phyloP scores from a whole-genome alignment of 768 basidiomycete species.

The Myochromella boudieri region DNA sequence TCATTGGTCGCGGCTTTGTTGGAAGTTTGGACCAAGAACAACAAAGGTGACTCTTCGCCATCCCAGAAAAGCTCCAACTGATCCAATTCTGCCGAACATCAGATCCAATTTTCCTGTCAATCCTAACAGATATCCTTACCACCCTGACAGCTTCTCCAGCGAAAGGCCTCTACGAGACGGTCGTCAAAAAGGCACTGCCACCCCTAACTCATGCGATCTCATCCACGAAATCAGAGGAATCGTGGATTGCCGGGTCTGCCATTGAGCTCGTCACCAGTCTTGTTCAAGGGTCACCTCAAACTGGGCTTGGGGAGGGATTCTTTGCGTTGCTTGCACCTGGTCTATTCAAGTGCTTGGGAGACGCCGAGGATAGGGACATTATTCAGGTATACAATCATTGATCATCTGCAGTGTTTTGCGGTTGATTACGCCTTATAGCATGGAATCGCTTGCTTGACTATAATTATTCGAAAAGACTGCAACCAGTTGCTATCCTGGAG shows the following conservation, averaged over 20 bases:
- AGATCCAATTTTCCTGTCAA: constrained; percentile 89
- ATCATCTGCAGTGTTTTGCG: background rate
- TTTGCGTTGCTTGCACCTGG: constrained; percentile 73
- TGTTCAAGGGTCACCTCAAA: constrained; percentile 60
- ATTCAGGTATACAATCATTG: constrained; percentile 53
- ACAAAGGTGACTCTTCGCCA: constrained; percentile 56
- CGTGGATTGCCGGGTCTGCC: constrained; percentile 77
- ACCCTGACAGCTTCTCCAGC: constrained; percentile 64
- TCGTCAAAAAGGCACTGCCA: constrained; percentile 75
- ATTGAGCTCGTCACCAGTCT: constrained; percentile 80
- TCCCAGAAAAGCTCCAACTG: background rate
- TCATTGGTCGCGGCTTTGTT: constrained; percentile 68
- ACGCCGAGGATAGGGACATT: constrained; percentile 84
- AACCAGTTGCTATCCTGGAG: constrained; percentile 78
- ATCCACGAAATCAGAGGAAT: constrained; percentile 56
- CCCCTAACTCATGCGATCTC: constrained; percentile 65
- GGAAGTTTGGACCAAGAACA: constrained; percentile 85
- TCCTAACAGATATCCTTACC: constrained; percentile 78
- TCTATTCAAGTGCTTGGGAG: constrained; percentile 67
- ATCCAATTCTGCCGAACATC: constrained; percentile 2
- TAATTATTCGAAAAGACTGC: constrained; percentile 85
- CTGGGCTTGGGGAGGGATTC: constrained; percentile 76
- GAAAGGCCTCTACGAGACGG: constrained; percentile 63
- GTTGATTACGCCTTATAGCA: constrained; percentile 52
- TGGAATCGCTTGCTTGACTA: constrained; percentile 77